Percentiles rank a stretch among this genome's conserved stretches.
Conservation (phyloP, 2,329 filamentous ascomycete genomes). For the Capronia epimyces region DNA sequence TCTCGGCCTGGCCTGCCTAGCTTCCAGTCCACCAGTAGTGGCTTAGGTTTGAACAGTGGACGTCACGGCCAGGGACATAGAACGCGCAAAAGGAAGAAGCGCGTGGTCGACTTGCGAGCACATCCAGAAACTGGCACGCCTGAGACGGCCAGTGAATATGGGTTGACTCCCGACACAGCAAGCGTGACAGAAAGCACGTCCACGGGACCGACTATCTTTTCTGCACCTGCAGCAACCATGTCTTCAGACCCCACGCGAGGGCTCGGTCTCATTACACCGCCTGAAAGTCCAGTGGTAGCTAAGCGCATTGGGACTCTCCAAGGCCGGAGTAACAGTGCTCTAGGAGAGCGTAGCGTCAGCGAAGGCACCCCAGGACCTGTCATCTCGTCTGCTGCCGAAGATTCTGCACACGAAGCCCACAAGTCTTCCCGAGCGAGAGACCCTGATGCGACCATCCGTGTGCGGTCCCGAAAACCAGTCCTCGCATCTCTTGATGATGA, state of each 20-base stretch:
- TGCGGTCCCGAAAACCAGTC: constrained; percentile 14
- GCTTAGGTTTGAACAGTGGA: constrained; percentile 37
- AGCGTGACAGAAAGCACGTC: constrained; percentile 38
- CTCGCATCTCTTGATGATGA: constrained; percentile 17
- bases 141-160: constrained; percentile 41
- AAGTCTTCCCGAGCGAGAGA: constrained; percentile 11
- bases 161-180: constrained; percentile 29
- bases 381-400: constrained; percentile 1
- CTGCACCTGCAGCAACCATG: constrained; percentile 50
- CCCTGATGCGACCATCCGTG: constrained; percentile 23
- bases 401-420: constrained; percentile 4
- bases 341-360: constrained; percentile 16
- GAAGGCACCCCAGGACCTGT: constrained; percentile 12
- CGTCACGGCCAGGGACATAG: constrained; percentile 43
- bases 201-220: constrained; percentile 44
- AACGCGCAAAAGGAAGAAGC: constrained; percentile 47
- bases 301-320: constrained; percentile 1
- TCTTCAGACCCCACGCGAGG: constrained; percentile 48
- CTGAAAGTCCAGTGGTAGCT: constrained; percentile 40
- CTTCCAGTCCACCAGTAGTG: constrained; percentile 37
- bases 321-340: not conserved
- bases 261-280: constrained; percentile 51
- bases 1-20: constrained; percentile 46
- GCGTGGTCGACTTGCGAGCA: constrained; percentile 44
- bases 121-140: constrained; percentile 38